Conservation (phyloP, 768 basidiomycete species). For the Paxillus ammoniavirescens region DNA sequence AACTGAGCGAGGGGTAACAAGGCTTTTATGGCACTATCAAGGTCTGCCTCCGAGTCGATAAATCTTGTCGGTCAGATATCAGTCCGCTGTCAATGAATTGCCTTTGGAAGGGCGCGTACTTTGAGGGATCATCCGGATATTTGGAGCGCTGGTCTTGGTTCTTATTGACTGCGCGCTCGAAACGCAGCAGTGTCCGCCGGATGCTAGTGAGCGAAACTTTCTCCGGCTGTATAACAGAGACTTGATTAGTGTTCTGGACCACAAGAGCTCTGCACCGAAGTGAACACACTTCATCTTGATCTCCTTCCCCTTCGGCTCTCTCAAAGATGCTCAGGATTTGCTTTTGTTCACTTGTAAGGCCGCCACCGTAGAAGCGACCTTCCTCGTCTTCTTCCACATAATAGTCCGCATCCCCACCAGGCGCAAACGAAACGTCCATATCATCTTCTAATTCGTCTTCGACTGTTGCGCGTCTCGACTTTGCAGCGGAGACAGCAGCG, state of each 20-base stretch:
- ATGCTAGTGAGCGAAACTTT: constrained; percentile 69
- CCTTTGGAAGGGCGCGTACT: constrained; percentile 44
- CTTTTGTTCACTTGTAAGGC: constrained; percentile 89
- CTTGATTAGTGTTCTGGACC: background rate
- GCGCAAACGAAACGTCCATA: constrained; percentile 57
- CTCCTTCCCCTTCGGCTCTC: constrained; percentile 58
- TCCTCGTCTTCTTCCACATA: constrained; percentile 90
- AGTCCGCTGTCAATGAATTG: background rate
- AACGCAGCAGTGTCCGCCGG: constrained; percentile 68
- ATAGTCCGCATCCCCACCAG: constrained; percentile 88
- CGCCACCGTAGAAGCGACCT: constrained; percentile 91
- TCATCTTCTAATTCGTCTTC: constrained; percentile 49
- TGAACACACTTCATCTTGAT: constrained; percentile 63
- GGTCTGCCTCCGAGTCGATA: constrained; percentile 97
- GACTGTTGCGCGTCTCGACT: constrained; percentile 48
- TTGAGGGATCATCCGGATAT: constrained; percentile 87
- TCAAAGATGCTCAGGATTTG: constrained; percentile 96
- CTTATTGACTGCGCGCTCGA: constrained; percentile 89
- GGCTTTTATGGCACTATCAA: constrained; percentile 83
- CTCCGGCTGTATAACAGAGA: constrained; percentile 46
- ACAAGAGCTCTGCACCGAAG: background rate
- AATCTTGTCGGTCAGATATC: constrained; percentile 55
- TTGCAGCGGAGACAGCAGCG: constrained; percentile 10
- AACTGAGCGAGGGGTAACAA: constrained; percentile 87
- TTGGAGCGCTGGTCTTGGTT: constrained; percentile 98